phyloP scores from a whole-genome alignment of 1,284 basidiomycete species.

The Microbotryum scabiosae region DNA sequence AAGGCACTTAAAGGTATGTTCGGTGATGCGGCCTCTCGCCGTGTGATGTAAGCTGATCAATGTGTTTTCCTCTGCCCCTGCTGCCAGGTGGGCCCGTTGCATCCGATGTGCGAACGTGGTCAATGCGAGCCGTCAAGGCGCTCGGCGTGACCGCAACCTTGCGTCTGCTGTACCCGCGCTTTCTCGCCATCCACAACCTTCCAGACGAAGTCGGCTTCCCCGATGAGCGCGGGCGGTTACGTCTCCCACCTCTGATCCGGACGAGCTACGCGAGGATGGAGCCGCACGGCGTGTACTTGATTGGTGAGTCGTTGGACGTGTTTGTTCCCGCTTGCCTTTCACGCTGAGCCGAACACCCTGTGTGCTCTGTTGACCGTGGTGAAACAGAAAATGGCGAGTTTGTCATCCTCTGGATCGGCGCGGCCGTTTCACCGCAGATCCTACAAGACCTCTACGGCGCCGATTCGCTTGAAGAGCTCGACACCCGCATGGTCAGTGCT shows the following conservation, averaged over 20 bases:
- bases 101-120: constrained; percentile 84
- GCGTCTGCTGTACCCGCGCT: constrained; percentile 76
- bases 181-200: constrained; percentile 83
- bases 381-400: constrained; percentile 78
- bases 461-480: constrained; percentile 64
- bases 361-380: constrained; percentile 1
- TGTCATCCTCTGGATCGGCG: constrained; percentile 85
- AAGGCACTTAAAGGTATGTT: constrained; percentile 77
- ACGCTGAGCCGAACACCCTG: neutral
- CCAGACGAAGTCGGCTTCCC: constrained; percentile 63
- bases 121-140: constrained; percentile 65
- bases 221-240: constrained; percentile 50
- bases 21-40: neutral
- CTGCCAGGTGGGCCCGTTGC: constrained; percentile 51
- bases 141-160: constrained; percentile 63
- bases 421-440: constrained; percentile 68
- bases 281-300: constrained; percentile 78
- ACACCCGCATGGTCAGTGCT: constrained; percentile 59
- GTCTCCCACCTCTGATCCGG: constrained; percentile 72
- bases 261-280: constrained; percentile 82
- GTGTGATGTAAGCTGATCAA: neutral
- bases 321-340: neutral
- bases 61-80: neutral
- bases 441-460: constrained; percentile 79
- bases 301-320: constrained; percentile 51